phyloP scores from a whole-genome alignment of 129 eudicot species.

The Tagetes erecta region DNA sequence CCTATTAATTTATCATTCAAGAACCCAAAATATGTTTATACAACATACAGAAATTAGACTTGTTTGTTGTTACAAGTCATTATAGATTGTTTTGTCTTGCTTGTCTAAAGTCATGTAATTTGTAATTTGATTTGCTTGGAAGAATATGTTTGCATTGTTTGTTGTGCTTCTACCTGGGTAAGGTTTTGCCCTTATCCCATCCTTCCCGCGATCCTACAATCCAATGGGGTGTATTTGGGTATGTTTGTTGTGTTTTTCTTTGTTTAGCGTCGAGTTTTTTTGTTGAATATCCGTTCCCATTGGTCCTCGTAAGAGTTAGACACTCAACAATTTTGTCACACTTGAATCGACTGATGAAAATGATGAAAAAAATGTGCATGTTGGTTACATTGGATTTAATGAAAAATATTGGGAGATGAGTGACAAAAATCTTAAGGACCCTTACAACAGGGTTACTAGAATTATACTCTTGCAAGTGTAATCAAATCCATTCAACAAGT shows the following conservation, averaged over 20 bases:
- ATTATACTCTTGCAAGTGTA: too few species aligned
- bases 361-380: too few species aligned
- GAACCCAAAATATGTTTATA: conserved; percentile 19
- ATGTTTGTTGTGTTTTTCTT: not conserved
- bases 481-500: too few species aligned
- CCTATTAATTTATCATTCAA: conserved; percentile 13
- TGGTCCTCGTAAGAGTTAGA: not conserved
- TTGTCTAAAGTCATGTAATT: not conserved
- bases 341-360: too few species aligned
- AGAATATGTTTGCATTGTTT: conserved; percentile 3
- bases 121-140: conserved; percentile 13
- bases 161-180: not conserved
- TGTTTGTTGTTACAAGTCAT: conserved; percentile 2
- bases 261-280: not conserved
- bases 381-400: too few species aligned
- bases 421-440: too few species aligned
- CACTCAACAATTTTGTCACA: not conserved
- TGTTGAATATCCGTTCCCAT: not conserved
- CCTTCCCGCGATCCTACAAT: too few species aligned
- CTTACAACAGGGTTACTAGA: too few species aligned
- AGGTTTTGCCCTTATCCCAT: too few species aligned
- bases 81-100: not conserved
- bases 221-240: too few species aligned
- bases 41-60: conserved; percentile 17
- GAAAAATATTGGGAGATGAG: too few species aligned